A percentile compares a stretch with the other conserved stretches of the same genome.
phyloP scores from a whole-genome alignment of 345 rosid species.

The Corchorus olitorius region DNA sequence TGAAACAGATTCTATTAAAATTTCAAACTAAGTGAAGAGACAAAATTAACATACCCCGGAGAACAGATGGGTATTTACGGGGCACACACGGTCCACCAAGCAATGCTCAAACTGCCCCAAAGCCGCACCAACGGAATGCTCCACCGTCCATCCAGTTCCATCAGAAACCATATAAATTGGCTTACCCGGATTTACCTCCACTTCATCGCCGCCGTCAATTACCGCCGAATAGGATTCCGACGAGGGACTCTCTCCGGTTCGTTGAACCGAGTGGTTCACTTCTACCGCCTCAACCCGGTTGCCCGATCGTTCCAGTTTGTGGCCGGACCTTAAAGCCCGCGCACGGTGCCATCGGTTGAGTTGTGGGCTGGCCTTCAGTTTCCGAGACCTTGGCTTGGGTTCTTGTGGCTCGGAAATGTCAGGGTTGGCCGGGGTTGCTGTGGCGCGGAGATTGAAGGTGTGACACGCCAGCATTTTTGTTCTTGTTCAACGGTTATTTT shows the following conservation, averaged over 20 bases:
- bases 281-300: conserved; percentile 25
- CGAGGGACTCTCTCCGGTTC: conserved; percentile 30
- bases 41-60: conserved; percentile 68
- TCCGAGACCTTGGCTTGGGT: conserved; percentile 42
- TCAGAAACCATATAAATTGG: conserved; percentile 86
- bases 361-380: conserved; percentile 64
- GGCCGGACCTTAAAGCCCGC: conserved; percentile 71
- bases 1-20: background rate
- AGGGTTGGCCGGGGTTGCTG: conserved; percentile 31
- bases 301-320: conserved; percentile 56
- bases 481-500: background rate
- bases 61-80: conserved; percentile 87
- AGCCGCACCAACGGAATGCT: conserved; percentile 83
- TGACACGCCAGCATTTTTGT: conserved; percentile 47
- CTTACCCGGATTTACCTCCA: conserved; percentile 43
- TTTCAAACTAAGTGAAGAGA: background rate
- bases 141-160: conserved; percentile 98
- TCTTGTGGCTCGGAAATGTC: conserved; percentile 33
- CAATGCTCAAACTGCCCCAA: conserved; percentile 90
- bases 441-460: conserved; percentile 43
- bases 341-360: conserved; percentile 89
- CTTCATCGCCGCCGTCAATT: conserved; percentile 33
- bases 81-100: conserved; percentile 84
- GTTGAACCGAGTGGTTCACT: conserved; percentile 13
- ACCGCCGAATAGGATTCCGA: conserved; percentile 3